A percentile compares a stretch with the other conserved stretches of the same genome.
phyloP scores from a whole-genome alignment of 2,329 filamentous ascomycete genomes.

The Metarhizium rileyi region DNA sequence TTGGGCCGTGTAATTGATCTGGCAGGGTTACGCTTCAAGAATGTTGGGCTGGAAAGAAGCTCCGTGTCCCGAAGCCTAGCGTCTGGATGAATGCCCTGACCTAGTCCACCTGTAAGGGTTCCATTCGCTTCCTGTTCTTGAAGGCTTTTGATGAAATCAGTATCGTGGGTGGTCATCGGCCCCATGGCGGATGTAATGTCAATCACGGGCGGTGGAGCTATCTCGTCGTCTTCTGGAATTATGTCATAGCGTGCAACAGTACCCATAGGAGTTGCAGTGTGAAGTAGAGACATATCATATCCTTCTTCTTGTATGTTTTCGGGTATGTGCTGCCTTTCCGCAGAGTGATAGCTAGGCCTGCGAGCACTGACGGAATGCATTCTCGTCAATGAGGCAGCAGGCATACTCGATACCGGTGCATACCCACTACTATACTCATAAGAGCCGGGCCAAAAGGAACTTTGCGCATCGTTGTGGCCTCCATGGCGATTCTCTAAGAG shows the following conservation, averaged over 20 bases:
- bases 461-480: constrained; percentile 13
- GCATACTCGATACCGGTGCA: constrained; percentile 15
- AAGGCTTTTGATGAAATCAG: constrained; percentile 33
- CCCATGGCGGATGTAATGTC: constrained; percentile 38
- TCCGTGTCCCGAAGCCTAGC: constrained; percentile 39
- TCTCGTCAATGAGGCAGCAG: not conserved
- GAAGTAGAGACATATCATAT: constrained; percentile 33
- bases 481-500: constrained; percentile 11
- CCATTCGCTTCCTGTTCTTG: constrained; percentile 46
- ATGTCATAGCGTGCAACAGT: constrained; percentile 22
- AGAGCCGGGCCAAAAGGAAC: constrained; percentile 17
- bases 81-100: constrained; percentile 40
- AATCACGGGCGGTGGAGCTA: constrained; percentile 23
- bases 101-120: constrained; percentile 47
- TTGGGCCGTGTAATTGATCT: constrained; percentile 31
- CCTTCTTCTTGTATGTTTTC: constrained; percentile 28
- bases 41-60: constrained; percentile 30
- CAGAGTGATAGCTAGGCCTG: constrained; percentile 16
- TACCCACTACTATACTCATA: constrained; percentile 21
- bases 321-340: constrained; percentile 11
- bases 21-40: constrained; percentile 25
- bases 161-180: constrained; percentile 33
- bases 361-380: constrained; percentile 15
- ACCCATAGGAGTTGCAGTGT: constrained; percentile 30
- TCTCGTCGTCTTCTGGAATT: constrained; percentile 20